These are phyloP conservation scores for Populus simonii DNA, from an alignment of 345 rosid genomes.

Conservation along the genomic window DNA sequence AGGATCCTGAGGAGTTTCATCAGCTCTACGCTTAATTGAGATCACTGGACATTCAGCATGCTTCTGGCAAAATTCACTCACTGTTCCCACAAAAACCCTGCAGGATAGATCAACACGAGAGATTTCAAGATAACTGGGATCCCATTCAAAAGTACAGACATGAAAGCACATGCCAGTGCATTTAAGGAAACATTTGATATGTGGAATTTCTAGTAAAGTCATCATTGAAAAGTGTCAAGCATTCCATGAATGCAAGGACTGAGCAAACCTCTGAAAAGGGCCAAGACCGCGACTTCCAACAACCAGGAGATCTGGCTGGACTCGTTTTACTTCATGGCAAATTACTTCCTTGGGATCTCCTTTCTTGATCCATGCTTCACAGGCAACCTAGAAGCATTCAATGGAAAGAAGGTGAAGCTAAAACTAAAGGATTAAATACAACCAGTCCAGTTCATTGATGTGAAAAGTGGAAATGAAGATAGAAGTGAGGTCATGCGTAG, in stretches of 20 bases:
- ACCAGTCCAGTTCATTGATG: too few relatives aligned
- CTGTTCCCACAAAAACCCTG: conserved; percentile 96
- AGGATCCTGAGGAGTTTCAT: conserved; percentile 87
- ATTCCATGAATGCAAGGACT: not conserved
- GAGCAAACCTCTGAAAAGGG: conserved; percentile 78
- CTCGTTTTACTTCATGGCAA: conserved; percentile 81
- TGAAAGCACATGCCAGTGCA: too few relatives aligned
- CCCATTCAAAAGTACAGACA: too few relatives aligned
- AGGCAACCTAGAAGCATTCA: conserved; percentile 49
- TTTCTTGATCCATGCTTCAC: conserved; percentile 85
- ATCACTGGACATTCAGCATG: conserved; percentile 94
- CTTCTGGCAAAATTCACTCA: conserved; percentile 93
- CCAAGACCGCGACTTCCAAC: conserved; percentile 94
- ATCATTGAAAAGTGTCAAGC: not conserved
- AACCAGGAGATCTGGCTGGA: conserved; percentile 78
- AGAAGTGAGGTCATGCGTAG: not conserved
- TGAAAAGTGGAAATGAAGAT: too few relatives aligned
- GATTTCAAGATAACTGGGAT: not conserved
- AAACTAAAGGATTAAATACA: not conserved
- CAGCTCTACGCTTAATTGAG: conserved; percentile 76
- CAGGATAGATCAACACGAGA: conserved; percentile 8
- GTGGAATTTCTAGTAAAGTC: not conserved
- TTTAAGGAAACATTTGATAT: too few relatives aligned
- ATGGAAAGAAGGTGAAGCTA: not conserved
- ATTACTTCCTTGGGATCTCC: conserved; percentile 89